Evolutionary conservation across 345 rosid genomes (phyloP), one percentile per base, ranked within the genome.

Genomic region (Salix arbutifolia): DNA sequence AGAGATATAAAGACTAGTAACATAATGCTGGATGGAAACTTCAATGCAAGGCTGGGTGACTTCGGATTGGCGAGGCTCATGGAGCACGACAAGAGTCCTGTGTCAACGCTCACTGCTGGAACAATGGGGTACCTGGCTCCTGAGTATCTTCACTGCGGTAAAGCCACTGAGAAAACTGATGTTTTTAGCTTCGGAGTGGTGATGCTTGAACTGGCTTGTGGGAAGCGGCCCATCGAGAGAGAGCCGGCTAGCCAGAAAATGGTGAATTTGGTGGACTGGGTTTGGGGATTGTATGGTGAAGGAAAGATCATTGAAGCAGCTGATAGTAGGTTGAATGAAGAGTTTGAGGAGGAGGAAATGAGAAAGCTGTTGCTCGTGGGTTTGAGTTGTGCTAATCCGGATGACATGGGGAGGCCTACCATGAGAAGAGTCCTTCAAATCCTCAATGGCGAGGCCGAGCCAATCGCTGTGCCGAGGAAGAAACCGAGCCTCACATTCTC

Each of bases 71-170:
- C 99, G 6, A 92, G 98, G 84, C 89, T 96, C 10, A 93, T 90
- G 82, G 99, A 96, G 77, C 99, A 92, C 12, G 92, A 92, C 50
- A 92, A 93, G 77, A 96, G 98, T 76, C 99, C 98, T 1, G 91
- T 93, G 60, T 92, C 98, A 0, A 96, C 99, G 1, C 92, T 96
- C 1, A 96, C 98, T 3, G 99, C 98, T 0, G 98, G 99, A 70
- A 92, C 98, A 1, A 92, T 96, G 98, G 99, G 99, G 6, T 96
- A 96, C 84, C 84, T 96, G 2, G 99, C 99, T 67, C 98, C 99
- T 10, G 98, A 96, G 87, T 96, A 96, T 83, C 94, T 93, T 64
- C 99, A 96, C 40, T 90, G 85, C 64, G 99, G 99, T 5, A 93
- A 87, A 71, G 99, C 95, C 12, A 96, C 97, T 0, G 97, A 90